Conservation (phyloP, 2,329 filamentous ascomycete species). For the Beauveria caledonica region DNA sequence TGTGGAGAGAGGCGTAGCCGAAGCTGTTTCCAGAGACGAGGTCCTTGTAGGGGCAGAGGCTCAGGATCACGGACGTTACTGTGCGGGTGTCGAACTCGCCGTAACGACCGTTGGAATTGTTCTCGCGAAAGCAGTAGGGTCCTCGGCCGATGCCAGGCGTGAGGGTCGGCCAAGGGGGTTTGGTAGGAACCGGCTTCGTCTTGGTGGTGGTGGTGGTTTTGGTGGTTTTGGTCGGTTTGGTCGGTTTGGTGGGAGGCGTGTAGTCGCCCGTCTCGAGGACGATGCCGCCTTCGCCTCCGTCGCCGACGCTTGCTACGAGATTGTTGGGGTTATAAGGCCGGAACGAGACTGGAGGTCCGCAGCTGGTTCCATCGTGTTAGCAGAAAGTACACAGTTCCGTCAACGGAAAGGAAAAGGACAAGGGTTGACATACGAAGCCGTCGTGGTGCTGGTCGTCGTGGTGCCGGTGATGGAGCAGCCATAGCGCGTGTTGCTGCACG, state of each 20-base stretch:
- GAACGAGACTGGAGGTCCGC: too few relatives aligned
- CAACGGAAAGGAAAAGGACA: not conserved
- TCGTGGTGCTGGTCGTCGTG: not conserved
- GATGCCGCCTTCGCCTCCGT: not conserved
- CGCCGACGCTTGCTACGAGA: not conserved
- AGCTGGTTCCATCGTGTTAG: not conserved
- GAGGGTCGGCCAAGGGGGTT: not conserved
- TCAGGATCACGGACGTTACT: not conserved
- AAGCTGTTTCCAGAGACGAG: not conserved
- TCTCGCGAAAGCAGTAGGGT: not conserved
- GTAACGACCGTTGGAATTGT: not conserved
- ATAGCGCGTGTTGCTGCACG: not conserved
- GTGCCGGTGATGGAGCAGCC: not conserved
- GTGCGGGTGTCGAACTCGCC: not conserved
- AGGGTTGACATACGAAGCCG: not conserved
- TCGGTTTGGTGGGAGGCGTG: not conserved
- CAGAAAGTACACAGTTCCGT: not conserved
- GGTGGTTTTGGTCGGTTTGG: not conserved
- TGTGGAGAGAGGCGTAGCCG: not conserved
- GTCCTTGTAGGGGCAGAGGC: not conserved
- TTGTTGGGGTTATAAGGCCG: not conserved
- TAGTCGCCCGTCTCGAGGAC: not conserved
- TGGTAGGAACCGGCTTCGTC: not conserved
- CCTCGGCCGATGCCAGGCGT: not conserved
- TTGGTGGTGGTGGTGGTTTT: not conserved